Percentiles rank a stretch among this genome's conserved stretches.
These are phyloP conservation scores for Colletotrichum somersetense DNA, from an alignment of 2,329 filamentous ascomycete genomes.

Conservation along the genomic window DNA sequence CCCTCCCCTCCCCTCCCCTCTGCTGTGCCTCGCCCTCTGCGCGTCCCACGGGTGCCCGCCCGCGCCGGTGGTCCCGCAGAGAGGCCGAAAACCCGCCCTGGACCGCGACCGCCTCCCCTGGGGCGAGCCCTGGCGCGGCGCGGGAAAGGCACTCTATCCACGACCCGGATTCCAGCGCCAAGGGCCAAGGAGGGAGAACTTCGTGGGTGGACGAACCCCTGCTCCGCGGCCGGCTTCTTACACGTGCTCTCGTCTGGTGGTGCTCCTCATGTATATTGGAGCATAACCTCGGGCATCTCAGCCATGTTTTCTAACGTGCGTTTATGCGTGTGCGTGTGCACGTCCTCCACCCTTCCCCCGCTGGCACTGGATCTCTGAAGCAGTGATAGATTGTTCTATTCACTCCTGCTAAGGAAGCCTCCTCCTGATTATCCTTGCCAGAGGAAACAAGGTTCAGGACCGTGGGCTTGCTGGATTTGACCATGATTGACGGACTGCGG, in stretches of 20 bases:
- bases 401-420: too few species aligned
- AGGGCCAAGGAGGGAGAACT: background rate
- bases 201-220: background rate
- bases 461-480: background rate
- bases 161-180: slow-evolving; percentile 19
- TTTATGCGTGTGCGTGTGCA: background rate
- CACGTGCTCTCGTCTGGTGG: background rate
- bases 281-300: background rate
- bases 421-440: background rate
- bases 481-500: background rate
- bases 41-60: background rate
- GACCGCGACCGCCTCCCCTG: background rate
- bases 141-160: slow-evolving; percentile 13
- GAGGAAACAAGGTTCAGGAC: background rate
- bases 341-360: background rate
- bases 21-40: background rate
- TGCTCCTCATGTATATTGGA: slow-evolving; percentile 1
- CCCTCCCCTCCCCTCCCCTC: too few species aligned
- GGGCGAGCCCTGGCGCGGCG: background rate
- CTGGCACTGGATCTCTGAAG: background rate
- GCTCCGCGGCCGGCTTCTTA: background rate
- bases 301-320: background rate
- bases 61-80: background rate
- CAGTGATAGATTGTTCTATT: slow-evolving; percentile 13
- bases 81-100: background rate